These are phyloP conservation scores for Fusarium musae DNA, from an alignment of 2,329 filamentous ascomycete genomes.

Conservation along the genomic window DNA sequence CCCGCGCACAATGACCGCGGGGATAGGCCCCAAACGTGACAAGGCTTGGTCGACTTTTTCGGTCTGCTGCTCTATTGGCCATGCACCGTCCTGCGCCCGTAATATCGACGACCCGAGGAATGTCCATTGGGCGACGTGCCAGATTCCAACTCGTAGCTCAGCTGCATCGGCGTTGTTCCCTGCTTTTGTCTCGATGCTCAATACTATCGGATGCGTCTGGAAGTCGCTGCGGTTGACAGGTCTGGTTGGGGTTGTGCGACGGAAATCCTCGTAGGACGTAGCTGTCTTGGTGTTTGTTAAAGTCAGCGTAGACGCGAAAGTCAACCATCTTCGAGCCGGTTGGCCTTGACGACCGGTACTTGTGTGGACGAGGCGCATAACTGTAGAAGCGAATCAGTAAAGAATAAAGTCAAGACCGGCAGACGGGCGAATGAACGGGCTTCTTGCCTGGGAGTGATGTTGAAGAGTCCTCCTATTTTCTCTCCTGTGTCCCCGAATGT, in stretches of 20 bases:
- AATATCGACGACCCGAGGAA: background rate
- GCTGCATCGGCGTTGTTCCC: background rate
- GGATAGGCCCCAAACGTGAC: background rate
- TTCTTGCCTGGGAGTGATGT: background rate
- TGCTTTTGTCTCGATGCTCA: background rate
- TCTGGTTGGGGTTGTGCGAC: background rate
- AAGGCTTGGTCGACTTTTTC: background rate
- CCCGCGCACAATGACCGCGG: background rate
- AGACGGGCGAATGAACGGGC: background rate
- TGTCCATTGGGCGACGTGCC: background rate
- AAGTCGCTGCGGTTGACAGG: background rate
- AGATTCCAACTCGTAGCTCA: background rate
- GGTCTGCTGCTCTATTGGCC: background rate
- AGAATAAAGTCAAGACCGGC: background rate
- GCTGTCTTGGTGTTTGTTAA: background rate
- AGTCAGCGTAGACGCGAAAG: background rate
- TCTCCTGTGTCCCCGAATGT: rapidly evolving
- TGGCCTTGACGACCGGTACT: rapidly evolving
- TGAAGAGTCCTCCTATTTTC: background rate
- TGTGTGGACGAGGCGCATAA: background rate
- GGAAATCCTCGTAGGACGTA: background rate
- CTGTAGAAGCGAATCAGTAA: background rate
- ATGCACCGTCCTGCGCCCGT: background rate
- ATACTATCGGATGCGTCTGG: background rate
- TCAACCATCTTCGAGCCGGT: background rate